These are phyloP conservation scores for Vitis vinifera DNA, from an alignment of 164 flowering plant species.

Conservation along the genomic window DNA sequence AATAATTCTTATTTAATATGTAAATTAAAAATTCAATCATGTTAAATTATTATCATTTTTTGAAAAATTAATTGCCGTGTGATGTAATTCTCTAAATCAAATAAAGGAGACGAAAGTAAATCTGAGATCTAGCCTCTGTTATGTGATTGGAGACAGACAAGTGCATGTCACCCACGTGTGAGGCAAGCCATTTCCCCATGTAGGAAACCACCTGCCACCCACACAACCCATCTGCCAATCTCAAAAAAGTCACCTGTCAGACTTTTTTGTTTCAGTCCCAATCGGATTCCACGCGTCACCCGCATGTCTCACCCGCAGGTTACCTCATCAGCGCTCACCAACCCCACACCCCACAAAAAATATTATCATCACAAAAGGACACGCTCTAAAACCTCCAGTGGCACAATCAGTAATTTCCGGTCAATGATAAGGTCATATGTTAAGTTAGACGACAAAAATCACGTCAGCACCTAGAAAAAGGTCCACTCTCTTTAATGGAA, in stretches of 20 bases:
- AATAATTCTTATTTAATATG: too few relatives aligned
- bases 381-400: neutral
- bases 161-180: too few relatives aligned
- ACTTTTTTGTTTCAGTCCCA: neutral
- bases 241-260: neutral
- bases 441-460: conserved; percentile 24
- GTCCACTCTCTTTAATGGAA: conserved; percentile 10
- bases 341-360: neutral
- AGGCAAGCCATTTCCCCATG: too few relatives aligned
- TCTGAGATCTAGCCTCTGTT: too few relatives aligned
- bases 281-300: neutral
- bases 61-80: too few relatives aligned
- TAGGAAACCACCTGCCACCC: too few relatives aligned
- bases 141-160: too few relatives aligned
- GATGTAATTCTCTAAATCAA: too few relatives aligned
- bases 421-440: neutral
- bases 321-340: neutral
- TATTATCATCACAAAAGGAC: neutral
- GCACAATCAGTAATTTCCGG: conserved; percentile 1
- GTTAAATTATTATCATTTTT: too few relatives aligned
- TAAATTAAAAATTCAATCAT: too few relatives aligned
- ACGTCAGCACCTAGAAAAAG: conserved; percentile 30
- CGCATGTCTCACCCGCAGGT: conserved; percentile 5
- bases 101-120: too few relatives aligned
- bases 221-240: too few relatives aligned